Evolutionary conservation across 2,329 filamentous ascomycete species (phyloP).

Genomic region (Cercospora citrullina): DNA sequence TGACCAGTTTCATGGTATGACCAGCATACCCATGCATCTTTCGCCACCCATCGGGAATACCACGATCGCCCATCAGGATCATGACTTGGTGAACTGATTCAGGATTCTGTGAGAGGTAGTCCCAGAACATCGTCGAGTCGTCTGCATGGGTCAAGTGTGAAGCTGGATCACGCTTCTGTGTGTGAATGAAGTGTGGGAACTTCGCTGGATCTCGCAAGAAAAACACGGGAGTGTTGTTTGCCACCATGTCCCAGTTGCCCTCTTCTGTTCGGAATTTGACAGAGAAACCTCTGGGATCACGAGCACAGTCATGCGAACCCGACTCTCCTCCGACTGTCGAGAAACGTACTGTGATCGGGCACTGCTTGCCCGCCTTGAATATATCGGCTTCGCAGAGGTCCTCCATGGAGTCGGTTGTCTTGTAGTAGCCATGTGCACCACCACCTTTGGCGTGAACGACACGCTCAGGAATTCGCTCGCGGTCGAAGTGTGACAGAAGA

Average conservation of each 20-base stretch:
- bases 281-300: constrained; percentile 71
- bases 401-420: constrained; percentile 49
- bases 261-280: constrained; percentile 73
- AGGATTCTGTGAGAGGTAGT: constrained; percentile 56
- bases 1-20: constrained; percentile 56
- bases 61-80: constrained; percentile 56
- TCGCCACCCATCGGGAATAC: constrained; percentile 56
- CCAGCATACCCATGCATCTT: constrained; percentile 58
- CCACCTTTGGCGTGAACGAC: constrained; percentile 54
- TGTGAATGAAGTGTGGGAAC: constrained; percentile 72
- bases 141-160: constrained; percentile 68
- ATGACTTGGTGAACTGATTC: constrained; percentile 57
- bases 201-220: constrained; percentile 73
- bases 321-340: constrained; percentile 75
- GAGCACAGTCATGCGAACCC: constrained; percentile 68
- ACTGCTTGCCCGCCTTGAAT: constrained; percentile 66
- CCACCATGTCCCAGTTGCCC: constrained; percentile 72
- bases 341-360: constrained; percentile 66
- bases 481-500: constrained; percentile 53
- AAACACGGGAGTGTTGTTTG: constrained; percentile 74
- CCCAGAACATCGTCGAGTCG: constrained; percentile 68
- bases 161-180: constrained; percentile 71
- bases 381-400: constrained; percentile 50
- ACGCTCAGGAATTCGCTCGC: constrained; percentile 53
- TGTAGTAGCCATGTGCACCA: constrained; percentile 52